Conservation (phyloP, 441 rosid species). For the Gossypium davidsonii region DNA sequence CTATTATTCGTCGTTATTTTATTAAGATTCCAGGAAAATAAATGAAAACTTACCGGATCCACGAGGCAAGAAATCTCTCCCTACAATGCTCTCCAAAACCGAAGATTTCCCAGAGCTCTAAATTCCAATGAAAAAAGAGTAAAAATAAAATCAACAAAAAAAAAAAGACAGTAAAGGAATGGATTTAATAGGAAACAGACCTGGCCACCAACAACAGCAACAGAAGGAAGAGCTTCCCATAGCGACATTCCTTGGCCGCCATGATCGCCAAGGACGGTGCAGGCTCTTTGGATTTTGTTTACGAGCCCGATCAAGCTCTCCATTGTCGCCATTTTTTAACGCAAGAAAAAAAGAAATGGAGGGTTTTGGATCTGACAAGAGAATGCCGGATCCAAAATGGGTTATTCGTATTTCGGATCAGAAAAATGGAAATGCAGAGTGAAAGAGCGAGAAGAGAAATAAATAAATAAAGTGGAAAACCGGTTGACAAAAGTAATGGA, state of each 20-base stretch:
- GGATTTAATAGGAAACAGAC: constrained; percentile 23
- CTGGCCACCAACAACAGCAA: constrained; percentile 99
- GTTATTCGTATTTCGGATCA: constrained; percentile 14
- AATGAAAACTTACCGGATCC: constrained; percentile 75
- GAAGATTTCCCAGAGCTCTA: constrained; percentile 98
- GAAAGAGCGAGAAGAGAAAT: constrained; percentile 5
- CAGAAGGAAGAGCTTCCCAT: constrained; percentile 99
- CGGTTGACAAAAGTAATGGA: neutral
- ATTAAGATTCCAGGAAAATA: neutral
- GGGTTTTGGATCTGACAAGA: constrained; percentile 15
- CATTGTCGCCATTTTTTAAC: constrained; percentile 77
- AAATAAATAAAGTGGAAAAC: neutral
- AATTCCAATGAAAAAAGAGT: constrained; percentile 13
- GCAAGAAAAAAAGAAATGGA: constrained; percentile 10
- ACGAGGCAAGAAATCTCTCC: constrained; percentile 95
- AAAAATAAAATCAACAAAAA: neutral
- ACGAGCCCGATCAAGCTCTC: constrained; percentile 88
- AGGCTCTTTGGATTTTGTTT: constrained; percentile 95
- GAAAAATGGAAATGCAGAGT: constrained; percentile 13
- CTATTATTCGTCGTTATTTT: neutral
- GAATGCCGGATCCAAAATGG: constrained; percentile 8
- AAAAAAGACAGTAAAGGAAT: neutral
- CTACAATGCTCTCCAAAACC: constrained; percentile 90
- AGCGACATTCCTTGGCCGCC: constrained; percentile 99
- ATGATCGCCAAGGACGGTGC: constrained; percentile 90